Evolutionary conservation across 2,329 filamentous ascomycete genomes (phyloP), one percentile per base, ranked within the genome.

Genomic region (Immersiporthe knoxdaviesiana): DNA sequence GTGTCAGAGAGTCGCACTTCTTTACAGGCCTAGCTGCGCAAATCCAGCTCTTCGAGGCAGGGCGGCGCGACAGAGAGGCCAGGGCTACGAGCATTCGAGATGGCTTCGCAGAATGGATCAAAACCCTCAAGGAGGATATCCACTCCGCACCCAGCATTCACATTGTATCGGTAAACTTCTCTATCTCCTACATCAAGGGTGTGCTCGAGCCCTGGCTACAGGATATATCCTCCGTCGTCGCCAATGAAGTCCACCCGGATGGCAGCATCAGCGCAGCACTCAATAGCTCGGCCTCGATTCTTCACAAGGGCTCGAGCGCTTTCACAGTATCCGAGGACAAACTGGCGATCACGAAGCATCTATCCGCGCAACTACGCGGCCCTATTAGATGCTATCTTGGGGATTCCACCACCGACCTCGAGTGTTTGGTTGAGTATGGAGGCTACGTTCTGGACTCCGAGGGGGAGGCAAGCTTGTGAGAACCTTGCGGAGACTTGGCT

Each of bases 381-480:
- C 72, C 74, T 5, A 72, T 68, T 1, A 32, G 32, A 39, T 75
- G 86, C n/a, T 89, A 88, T 77, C 83, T 88, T 74, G 87, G 87
- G 10, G 87, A 89, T 74, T 87, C 86, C 37, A 81, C 81, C 1
- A 88, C 86, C 1, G 87, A 89, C 74, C 76, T 88, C 68, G 82
- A 84, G 74, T 88, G 86, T 69, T 76, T 89, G 50, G 72, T 87
- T 4, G 74, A 76, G 30, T 76, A 75, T 1, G 76, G 78, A 7
- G 87, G 85, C 4, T 76, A 88, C 30, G 81, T 85, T 56, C 79
- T 89, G 52, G 79, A 82, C 1, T 74, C 81, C 50, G 73, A 77
- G 21, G 78, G 44, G 71, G 69, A 62, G 75, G 74, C 65, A 74
- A 70, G 59, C 73, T 85, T 47, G 68, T 84, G 62, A 73, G 71